Percentiles rank a stretch among this genome's conserved stretches.
phyloP scores from a whole-genome alignment of 192 early-diverging fungal species.

The Obelidium mucronatum region DNA sequence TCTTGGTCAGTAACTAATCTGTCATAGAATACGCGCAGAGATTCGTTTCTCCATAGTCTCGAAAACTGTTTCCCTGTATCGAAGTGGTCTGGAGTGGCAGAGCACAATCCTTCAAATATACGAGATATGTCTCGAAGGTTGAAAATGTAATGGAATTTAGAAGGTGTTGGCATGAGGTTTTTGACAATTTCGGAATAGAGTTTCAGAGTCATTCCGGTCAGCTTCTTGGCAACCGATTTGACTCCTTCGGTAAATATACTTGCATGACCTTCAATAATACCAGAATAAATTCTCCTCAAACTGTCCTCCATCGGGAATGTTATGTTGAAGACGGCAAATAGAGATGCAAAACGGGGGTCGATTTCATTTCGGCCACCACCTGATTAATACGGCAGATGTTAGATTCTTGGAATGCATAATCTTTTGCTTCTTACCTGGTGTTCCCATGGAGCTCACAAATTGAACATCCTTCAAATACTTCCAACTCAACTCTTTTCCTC shows the following conservation, averaged over 20 bases:
- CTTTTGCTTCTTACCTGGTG: constrained; percentile 42
- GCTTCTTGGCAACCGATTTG: constrained; percentile 42
- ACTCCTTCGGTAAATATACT: constrained; percentile 57
- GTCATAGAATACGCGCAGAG: constrained; percentile 64
- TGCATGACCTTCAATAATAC: constrained; percentile 63
- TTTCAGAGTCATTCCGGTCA: constrained; percentile 58
- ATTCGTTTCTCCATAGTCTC: constrained; percentile 65
- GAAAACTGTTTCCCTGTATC: constrained; percentile 57
- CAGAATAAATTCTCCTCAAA: constrained; percentile 59
- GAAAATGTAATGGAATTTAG: constrained; percentile 73
- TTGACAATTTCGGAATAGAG: constrained; percentile 62
- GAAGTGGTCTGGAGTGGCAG: constrained; percentile 65
- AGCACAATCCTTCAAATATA: constrained; percentile 63
- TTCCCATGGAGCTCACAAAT: constrained; percentile 67
- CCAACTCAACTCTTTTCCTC: constrained; percentile 70
- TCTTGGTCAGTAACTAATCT: constrained; percentile 62
- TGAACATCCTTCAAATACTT: constrained; percentile 69
- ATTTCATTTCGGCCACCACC: constrained; percentile 70
- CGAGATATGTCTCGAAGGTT: constrained; percentile 69
- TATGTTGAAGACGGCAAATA: constrained; percentile 69
- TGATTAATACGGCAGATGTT: neutral
- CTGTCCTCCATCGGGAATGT: constrained; percentile 66
- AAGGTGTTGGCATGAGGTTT: constrained; percentile 65
- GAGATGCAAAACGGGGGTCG: constrained; percentile 63
- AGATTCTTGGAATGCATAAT: neutral